Evolutionary conservation across 2,329 filamentous ascomycete genomes (phyloP).

Genomic region (Aspergillus costaricaensis): DNA sequence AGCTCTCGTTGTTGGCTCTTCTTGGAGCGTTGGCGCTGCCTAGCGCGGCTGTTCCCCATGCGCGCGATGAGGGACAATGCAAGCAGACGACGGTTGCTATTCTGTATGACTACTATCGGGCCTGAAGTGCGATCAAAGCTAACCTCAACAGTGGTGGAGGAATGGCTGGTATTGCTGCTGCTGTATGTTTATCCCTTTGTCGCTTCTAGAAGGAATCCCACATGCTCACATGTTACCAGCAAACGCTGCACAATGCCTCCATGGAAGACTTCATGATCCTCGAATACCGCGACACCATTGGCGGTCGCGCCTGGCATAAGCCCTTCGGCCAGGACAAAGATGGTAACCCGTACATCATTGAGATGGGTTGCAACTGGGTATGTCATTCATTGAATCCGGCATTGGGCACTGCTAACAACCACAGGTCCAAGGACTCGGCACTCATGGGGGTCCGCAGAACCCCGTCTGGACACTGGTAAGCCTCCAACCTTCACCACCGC

Average conservation of each 20-base stretch:
- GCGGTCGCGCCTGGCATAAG: constrained; percentile 60
- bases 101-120: constrained; percentile 18
- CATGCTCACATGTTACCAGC: constrained; percentile 27
- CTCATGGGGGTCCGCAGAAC: constrained; percentile 44
- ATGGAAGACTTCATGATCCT: constrained; percentile 66
- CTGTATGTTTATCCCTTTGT: constrained; percentile 37
- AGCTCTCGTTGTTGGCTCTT: not conserved
- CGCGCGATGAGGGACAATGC: constrained; percentile 25
- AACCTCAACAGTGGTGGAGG: constrained; percentile 52
- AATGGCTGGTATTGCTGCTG: constrained; percentile 64
- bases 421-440: constrained; percentile 47
- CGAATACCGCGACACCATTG: constrained; percentile 64
- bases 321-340: constrained; percentile 56
- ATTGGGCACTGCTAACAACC: not conserved
- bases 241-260: constrained; percentile 62
- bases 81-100: constrained; percentile 36
- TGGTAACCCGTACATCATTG: constrained; percentile 59
- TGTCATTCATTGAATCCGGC: not conserved
- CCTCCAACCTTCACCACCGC: not conserved
- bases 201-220: not conserved
- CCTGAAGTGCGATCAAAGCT: not conserved
- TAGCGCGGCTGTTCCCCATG: constrained; percentile 14
- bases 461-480: constrained; percentile 57
- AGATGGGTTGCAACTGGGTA: constrained; percentile 69
- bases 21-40: constrained; percentile 7